Evolutionary conservation across 2,329 filamentous ascomycete genomes (phyloP), one percentile per base, ranked within the genome.

Genomic region (Monosporascus sp.): DNA sequence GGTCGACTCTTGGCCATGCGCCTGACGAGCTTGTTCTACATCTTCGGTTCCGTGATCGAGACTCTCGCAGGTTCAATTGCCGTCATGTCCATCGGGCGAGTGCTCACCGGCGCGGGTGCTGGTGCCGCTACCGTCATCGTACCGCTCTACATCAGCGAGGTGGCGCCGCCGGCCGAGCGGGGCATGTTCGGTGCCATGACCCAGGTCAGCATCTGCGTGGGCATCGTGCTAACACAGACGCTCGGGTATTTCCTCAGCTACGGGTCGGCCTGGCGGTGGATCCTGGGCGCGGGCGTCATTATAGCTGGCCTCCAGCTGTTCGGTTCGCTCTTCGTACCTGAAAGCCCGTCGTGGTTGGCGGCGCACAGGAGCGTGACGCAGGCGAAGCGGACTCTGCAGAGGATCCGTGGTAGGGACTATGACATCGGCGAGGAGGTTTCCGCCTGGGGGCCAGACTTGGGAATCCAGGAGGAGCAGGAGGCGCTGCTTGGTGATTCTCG

Each of bases 71-170:
- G 78, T 3, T 84, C 79, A 40, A 86, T 95, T 18, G 71, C 78
- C 3, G 67, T 88, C 31, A 77, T 99, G 71, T 81, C 82, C 0
- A 57, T 89, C 17, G 94, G 93, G 5, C 82, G 94, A 22, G 75
- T 96, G 22, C 67, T 97, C 15, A 87, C 89, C 8, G 94, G 94
- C 11, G 68, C 96, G 2, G 92, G 89, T 7, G 91, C 91, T 6
- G 94, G 94, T 22, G 90, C 91, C 2, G 84, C 91, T 1, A 93
- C 94, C 3, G 94, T 99, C 20, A 89, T 97, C 37, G 91, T 95
- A 3, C 94, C 94, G 0, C 82, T 99, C 20, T 99, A 96, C 75
- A 91, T 99, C 61, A 92, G 91, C 46, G 94, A 99, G 71, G 82
- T 97, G 26, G 87, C 92, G 0, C 94, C 93, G 4, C 84, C 84